Evolutionary conservation across 2,329 filamentous ascomycete species (phyloP).

Genomic region (Zasmidium citrigriseum): DNA sequence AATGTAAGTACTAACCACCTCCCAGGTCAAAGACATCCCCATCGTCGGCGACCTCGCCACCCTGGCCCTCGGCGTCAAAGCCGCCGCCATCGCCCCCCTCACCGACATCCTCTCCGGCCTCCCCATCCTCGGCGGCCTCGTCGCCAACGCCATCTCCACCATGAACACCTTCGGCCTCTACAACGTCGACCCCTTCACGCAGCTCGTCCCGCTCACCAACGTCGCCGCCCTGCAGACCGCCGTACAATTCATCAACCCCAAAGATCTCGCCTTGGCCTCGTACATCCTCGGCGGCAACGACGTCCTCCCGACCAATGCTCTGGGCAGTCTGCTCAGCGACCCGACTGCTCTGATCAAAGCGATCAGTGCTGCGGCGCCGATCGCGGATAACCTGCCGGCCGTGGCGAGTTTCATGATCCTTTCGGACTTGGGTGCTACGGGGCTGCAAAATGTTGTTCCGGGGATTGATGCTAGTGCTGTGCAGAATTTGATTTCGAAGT

Average conservation of each 20-base stretch:
- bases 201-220: constrained; percentile 15
- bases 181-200: constrained; percentile 15
- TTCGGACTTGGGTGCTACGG: constrained; percentile 10
- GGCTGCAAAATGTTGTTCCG: constrained; percentile 3
- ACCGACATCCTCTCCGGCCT: constrained; percentile 7
- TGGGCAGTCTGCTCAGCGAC: constrained; percentile 11
- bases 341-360: constrained; percentile 10
- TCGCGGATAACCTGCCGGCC: constrained; percentile 4
- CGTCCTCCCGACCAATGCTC: background rate
- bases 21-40: constrained; percentile 12
- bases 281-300: constrained; percentile 6
- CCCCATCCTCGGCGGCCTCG: constrained; percentile 10
- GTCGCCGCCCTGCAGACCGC: constrained; percentile 13
- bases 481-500: background rate
- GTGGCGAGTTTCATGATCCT: constrained; percentile 12
- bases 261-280: constrained; percentile 11
- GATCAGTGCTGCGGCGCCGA: constrained; percentile 4
- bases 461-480: constrained; percentile 2
- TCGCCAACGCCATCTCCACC: constrained; percentile 9
- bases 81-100: constrained; percentile 9
- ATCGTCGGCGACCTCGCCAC: constrained; percentile 9
- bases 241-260: constrained; percentile 12
- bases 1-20: background rate
- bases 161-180: constrained; percentile 16
- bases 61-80: constrained; percentile 9